Evolutionary conservation across 176 grass and related monocot genomes (phyloP).

Genomic region (Alopecurus myosuroides): DNA sequence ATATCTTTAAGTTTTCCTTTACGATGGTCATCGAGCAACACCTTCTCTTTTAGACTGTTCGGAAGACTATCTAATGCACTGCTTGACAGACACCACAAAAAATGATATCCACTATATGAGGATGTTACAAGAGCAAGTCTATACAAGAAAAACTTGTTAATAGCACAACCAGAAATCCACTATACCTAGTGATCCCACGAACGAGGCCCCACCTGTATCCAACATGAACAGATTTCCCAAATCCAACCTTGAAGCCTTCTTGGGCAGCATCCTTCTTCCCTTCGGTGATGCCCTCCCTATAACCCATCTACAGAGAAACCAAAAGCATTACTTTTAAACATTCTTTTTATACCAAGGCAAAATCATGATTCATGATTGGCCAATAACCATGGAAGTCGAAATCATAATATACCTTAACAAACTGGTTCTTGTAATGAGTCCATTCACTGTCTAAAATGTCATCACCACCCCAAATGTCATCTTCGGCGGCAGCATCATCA

Average conservation of each 20-base stretch:
- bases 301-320: conserved; percentile 64
- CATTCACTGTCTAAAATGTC: conserved; percentile 69
- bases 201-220: conserved; percentile 79
- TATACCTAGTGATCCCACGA: conserved; percentile 69
- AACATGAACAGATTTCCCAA: conserved; percentile 58
- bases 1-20: conserved; percentile 28
- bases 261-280: conserved; percentile 74
- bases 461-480: conserved; percentile 43
- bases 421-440: conserved; percentile 42
- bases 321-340: not conserved
- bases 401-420: conserved; percentile 57
- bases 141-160: not conserved
- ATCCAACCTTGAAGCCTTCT: conserved; percentile 87
- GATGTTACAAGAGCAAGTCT: not conserved
- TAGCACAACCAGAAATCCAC: not conserved
- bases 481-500: not conserved
- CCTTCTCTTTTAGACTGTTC: conserved; percentile 21
- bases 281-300: conserved; percentile 75
- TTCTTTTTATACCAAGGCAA: not conserved
- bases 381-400: not conserved
- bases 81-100: not conserved
- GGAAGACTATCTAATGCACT: conserved; percentile 47
- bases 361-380: not conserved
- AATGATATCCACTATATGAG: not conserved
- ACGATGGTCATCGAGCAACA: conserved; percentile 21